These are phyloP conservation scores for Tetracladium marchalianum DNA, from an alignment of 495 filamentous ascomycete species.

Conservation along the genomic window DNA sequence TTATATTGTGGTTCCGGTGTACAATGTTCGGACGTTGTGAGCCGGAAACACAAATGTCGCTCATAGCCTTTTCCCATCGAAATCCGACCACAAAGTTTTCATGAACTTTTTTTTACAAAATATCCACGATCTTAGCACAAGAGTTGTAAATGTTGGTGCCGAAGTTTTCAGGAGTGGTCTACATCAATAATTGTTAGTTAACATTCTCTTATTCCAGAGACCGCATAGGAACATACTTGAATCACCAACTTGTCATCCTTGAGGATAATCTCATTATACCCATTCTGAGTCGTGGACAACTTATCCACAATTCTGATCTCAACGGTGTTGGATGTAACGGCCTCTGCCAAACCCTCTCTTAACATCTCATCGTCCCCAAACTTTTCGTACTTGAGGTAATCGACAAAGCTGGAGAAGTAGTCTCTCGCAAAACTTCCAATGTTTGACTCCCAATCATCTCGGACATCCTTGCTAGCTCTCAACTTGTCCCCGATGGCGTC, in stretches of 20 bases:
- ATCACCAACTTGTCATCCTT: constrained; percentile 28
- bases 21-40: too few relatives aligned
- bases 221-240: constrained; percentile 3
- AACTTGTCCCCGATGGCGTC: constrained; percentile 39
- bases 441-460: constrained; percentile 32
- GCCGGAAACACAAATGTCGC: too few relatives aligned
- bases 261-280: constrained; percentile 32
- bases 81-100: too few relatives aligned
- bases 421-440: constrained; percentile 25
- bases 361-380: constrained; percentile 37
- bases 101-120: constrained; percentile 3
- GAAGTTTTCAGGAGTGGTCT: constrained; percentile 21
- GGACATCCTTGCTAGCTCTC: constrained; percentile 22
- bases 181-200: constrained; percentile 22
- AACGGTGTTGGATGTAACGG: constrained; percentile 27
- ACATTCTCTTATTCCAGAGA: neutral
- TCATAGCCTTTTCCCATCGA: too few relatives aligned
- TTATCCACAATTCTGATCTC: constrained; percentile 36
- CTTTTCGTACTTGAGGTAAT: constrained; percentile 24
- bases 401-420: constrained; percentile 32
- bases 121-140: constrained; percentile 9
- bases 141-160: constrained; percentile 15
- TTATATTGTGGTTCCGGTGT: too few relatives aligned
- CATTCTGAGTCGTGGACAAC: constrained; percentile 25
- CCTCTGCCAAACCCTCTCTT: constrained; percentile 35